A percentile compares a stretch with the other conserved stretches of the same genome.
Evolutionary conservation across 495 filamentous ascomycete genomes (phyloP).

Genomic region (Bacidia rubella): DNA sequence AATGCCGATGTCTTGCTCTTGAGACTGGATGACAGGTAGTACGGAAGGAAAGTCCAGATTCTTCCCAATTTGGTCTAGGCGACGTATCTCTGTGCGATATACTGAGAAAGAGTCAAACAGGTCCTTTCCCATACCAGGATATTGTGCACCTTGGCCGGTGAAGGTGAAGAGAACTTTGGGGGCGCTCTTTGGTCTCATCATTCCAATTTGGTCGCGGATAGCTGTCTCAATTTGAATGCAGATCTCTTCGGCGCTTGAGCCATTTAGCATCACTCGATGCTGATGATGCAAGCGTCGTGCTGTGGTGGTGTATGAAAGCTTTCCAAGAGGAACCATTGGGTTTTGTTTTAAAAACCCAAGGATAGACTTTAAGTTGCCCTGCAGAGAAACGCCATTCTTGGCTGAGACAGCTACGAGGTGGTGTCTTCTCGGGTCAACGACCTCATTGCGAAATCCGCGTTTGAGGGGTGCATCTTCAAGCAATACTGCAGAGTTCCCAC

Average conservation of each 20-base stretch:
- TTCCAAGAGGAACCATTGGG: slow-evolving; percentile 30
- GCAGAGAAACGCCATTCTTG: slow-evolving; percentile 38
- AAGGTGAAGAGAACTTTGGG: slow-evolving; percentile 38
- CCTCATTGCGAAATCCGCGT: neutral
- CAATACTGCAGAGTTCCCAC: slow-evolving; percentile 40
- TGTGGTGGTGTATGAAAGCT: slow-evolving; percentile 66
- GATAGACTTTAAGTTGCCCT: slow-evolving; percentile 40
- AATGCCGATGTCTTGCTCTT: slow-evolving; percentile 5
- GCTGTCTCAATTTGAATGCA: slow-evolving; percentile 12
- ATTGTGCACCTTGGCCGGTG: slow-evolving; percentile 38
- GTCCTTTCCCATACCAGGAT: slow-evolving; percentile 59
- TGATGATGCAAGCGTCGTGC: slow-evolving; percentile 66
- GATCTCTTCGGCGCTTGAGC: slow-evolving; percentile 18
- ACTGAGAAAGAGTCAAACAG: slow-evolving; percentile 48
- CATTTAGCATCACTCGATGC: slow-evolving; percentile 52
- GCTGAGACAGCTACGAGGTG: slow-evolving; percentile 41
- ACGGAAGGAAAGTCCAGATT: slow-evolving; percentile 53
- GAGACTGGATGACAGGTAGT: slow-evolving; percentile 37
- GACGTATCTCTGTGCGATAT: slow-evolving; percentile 57
- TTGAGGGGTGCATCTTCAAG: slow-evolving; percentile 36
- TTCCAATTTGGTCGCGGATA: slow-evolving; percentile 22
- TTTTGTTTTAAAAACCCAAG: too few species aligned
- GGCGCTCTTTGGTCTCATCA: slow-evolving; percentile 30
- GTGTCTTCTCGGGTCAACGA: slow-evolving; percentile 36
- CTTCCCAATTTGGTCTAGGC: slow-evolving; percentile 57